Evolutionary conservation across 169 alveolate genomes (phyloP).

Genomic region (Babesia bovis): DNA sequence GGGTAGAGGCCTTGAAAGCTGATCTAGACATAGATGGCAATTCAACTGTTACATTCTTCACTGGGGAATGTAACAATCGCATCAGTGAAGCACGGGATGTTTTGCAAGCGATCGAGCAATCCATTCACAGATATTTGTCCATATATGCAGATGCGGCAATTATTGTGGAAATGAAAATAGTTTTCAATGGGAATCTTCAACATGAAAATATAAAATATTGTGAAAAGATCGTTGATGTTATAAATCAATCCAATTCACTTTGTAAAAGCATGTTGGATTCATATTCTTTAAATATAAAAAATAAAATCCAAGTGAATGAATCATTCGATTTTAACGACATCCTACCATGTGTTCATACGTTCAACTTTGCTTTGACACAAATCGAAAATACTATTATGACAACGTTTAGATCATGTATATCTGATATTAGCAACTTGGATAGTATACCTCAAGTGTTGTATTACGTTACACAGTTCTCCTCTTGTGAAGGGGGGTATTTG

Average conservation of each 20-base stretch:
- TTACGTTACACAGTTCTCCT: neutral
- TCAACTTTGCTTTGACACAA: neutral
- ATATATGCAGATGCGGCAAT: neutral
- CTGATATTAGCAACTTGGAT: neutral
- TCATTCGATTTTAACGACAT: neutral
- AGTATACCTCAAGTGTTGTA: slow-evolving; percentile 2
- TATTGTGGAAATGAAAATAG: slow-evolving; percentile 1
- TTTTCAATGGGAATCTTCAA: neutral
- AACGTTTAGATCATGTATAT: neutral
- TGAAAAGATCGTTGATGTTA: no score
- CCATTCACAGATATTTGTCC: neutral
- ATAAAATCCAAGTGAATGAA: neutral
- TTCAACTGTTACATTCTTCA: neutral
- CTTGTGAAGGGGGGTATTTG: neutral
- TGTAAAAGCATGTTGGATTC: no score
- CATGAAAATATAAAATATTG: neutral
- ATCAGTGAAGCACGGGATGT: neutral
- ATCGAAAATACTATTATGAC: neutral
- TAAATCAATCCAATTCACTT: no score
- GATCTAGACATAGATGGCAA: neutral
- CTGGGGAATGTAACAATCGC: neutral
- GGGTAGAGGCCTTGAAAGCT: neutral
- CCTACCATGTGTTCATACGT: neutral
- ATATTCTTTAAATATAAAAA: no score
- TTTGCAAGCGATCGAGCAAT: neutral